Base-by-base conservation (phyloP, 148 eudicot genomes). In the Oxyria digyna region DNA sequence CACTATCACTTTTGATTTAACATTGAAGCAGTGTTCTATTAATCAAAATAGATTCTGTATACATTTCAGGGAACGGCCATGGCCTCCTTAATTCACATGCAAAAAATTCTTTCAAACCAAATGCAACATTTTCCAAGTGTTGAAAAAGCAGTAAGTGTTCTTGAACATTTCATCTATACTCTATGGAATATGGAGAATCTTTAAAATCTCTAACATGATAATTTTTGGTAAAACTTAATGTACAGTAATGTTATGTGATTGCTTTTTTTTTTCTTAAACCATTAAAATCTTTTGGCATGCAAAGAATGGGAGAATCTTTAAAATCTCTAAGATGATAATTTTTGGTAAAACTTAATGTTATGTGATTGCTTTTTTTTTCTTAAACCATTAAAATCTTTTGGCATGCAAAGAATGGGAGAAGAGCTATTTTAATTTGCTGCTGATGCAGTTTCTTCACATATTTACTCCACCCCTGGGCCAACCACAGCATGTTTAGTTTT, bases 31-130 rank as follows among this genome's bases (percentile, higher is more conserved):
- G 18, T 29, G 18, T 29, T 6, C 18, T 42, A 29, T 46, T 37
- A 57, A 57, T 24, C 42, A 37, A 12, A 66, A 40, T 20, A 20
- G 69, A 29, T 38, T 66, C 29, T 66, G 37, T 59, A 4, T 70
- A 32, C 14, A 55, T 79, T 65, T 72, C 83, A 89, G 96, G 98
- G 98, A 74, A 93, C 98, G 70, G 98, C 98, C 70, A 77, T 93
- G 92, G 91, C 96, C 69, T 93, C 98, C 17, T 76, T 93, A 81
- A 79, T 85, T 33, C 98, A 93, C 76, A 93, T 93, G 97, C 92
- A 82, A 75, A 90, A 90, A 74, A 83, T 93, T 74, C 78, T 93
- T 35, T 85, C 98, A 66, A 83, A 75, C 78, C 81, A 89, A 72
- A 66, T 80, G 80, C 89, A 87, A 65, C 79, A 93, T 78, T 93